Evolutionary conservation across 2,329 filamentous ascomycete genomes (phyloP).

Genomic region (Talaromyces sp.): DNA sequence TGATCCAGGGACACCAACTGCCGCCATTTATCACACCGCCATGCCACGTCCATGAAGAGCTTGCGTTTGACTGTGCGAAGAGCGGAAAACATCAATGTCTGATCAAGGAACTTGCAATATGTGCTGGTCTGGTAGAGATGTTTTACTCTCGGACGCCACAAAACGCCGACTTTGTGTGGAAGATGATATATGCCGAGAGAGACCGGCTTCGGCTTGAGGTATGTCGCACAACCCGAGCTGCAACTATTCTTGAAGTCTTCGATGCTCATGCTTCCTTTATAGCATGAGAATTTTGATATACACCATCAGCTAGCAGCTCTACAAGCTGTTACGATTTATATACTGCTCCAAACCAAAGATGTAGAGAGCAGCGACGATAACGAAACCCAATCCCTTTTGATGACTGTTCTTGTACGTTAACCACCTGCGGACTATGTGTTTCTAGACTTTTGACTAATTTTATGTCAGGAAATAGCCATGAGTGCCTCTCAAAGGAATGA

Average conservation of each 20-base stretch:
- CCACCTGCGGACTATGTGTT: not conserved
- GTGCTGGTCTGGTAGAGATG: conserved; percentile 6
- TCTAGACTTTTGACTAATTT: not conserved
- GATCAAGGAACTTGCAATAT: conserved; percentile 7
- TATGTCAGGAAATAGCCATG: not conserved
- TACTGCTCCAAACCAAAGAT: conserved; percentile 5
- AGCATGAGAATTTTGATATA: conserved; percentile 6
- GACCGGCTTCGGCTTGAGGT: conserved; percentile 6
- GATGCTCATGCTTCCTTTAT: not conserved
- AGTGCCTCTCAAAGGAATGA: not conserved
- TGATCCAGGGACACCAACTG: conserved; percentile 6
- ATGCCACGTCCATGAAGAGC: conserved; percentile 4
- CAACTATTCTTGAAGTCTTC: not conserved
- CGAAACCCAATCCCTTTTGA: not conserved
- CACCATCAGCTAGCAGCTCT: conserved; percentile 5
- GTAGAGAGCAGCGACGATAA: conserved; percentile 3
- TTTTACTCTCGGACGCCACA: conserved; percentile 4
- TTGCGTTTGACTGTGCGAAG: conserved; percentile 2
- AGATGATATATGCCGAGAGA: conserved; percentile 7
- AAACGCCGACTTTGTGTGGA: conserved; percentile 6
- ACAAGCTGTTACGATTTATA: conserved; percentile 8
- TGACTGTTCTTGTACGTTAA: not conserved
- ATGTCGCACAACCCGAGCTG: not conserved
- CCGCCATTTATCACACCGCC: conserved; percentile 9
- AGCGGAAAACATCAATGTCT: conserved; percentile 6